Conservation (phyloP, 2,329 filamentous ascomycete genomes). For the Botrytis paeoniae region DNA sequence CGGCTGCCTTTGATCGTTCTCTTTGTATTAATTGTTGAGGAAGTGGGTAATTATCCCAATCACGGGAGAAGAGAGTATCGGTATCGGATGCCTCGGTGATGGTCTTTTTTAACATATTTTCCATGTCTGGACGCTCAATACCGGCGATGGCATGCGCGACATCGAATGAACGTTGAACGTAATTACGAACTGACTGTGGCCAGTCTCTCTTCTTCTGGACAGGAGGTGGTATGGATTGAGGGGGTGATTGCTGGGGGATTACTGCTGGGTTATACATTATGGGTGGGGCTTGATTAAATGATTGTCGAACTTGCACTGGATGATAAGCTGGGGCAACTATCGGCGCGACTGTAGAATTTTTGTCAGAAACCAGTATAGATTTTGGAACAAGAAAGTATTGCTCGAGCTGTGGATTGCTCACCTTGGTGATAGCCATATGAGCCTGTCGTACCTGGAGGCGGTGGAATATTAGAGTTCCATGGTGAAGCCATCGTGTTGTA, state of each 20-base stretch:
- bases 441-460: constrained; percentile 42
- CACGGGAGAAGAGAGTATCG: constrained; percentile 65
- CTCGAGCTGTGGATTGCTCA: constrained; percentile 25
- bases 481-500: constrained; percentile 35
- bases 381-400: background rate
- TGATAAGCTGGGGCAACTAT: constrained; percentile 44
- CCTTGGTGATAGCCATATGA: constrained; percentile 34
- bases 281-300: constrained; percentile 36
- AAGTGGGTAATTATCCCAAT: constrained; percentile 81
- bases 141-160: constrained; percentile 64
- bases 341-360: constrained; percentile 33
- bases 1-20: constrained; percentile 57
- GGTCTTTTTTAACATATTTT: constrained; percentile 77
- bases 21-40: constrained; percentile 74
- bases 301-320: constrained; percentile 44
- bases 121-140: constrained; percentile 68
- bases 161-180: constrained; percentile 87
- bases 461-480: constrained; percentile 37
- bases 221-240: constrained; percentile 35
- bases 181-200: constrained; percentile 77
- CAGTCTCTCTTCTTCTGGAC: constrained; percentile 64
- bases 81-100: constrained; percentile 79
- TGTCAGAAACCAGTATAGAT: background rate
- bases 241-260: constrained; percentile 30
- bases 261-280: constrained; percentile 37